Percentiles rank a stretch among this genome's conserved stretches.
phyloP scores from a whole-genome alignment of 139 green algal genomes.

The Chlamydomonas asymmetrica region DNA sequence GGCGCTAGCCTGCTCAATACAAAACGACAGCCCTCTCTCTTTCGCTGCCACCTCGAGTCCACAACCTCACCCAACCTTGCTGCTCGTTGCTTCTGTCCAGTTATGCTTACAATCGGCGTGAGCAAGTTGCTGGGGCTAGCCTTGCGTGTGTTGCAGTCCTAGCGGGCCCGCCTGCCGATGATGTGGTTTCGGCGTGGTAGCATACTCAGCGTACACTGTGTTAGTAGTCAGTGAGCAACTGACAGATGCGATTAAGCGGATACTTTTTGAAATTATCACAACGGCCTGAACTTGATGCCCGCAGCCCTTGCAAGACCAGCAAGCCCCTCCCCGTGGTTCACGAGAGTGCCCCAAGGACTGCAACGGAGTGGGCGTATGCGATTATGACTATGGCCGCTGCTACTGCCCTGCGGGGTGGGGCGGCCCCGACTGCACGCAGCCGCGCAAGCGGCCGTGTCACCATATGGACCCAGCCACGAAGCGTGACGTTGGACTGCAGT shows the following conservation, averaged over 20 bases:
- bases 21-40: too few species aligned
- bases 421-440: slow-evolving; percentile 36
- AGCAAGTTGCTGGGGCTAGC: background rate
- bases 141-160: background rate
- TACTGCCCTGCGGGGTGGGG: slow-evolving; percentile 53
- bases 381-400: slow-evolving; percentile 38
- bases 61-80: too few species aligned
- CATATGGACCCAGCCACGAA: slow-evolving; percentile 32
- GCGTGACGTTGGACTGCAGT: slow-evolving; percentile 18
- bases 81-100: background rate
- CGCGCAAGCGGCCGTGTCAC: slow-evolving; percentile 42
- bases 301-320: too few species aligned
- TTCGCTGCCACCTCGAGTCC: too few species aligned
- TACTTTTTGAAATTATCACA: background rate
- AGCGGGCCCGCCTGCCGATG: background rate
- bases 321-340: background rate
- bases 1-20: background rate
- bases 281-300: too few species aligned
- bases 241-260: too few species aligned
- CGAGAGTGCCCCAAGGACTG: slow-evolving; percentile 37
- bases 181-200: background rate
- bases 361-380: slow-evolving; percentile 38
- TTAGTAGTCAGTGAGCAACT: too few species aligned
- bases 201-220: too few species aligned
- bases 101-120: background rate